These are phyloP conservation scores for Pyrenopolyporus hunteri DNA, from an alignment of 495 filamentous ascomycete genomes.

Conservation along the genomic window DNA sequence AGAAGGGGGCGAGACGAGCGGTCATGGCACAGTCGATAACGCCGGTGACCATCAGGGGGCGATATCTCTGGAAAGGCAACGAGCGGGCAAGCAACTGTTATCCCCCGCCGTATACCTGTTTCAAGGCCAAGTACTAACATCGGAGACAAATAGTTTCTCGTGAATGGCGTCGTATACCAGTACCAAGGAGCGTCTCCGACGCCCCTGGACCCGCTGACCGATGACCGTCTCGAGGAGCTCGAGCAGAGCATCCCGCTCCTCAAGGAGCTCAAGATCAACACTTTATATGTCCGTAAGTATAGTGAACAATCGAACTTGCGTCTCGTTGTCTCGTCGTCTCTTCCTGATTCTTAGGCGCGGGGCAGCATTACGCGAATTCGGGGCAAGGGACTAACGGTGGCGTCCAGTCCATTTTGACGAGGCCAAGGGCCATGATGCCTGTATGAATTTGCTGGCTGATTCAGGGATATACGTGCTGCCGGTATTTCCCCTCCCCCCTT, in stretches of 20 bases:
- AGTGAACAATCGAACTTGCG: neutral
- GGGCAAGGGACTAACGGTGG: neutral
- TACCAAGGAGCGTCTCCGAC: neutral
- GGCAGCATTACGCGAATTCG: neutral
- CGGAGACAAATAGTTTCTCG: slow-evolving; percentile 55
- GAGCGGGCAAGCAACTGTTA: slow-evolving; percentile 17
- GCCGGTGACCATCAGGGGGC: slow-evolving; percentile 24
- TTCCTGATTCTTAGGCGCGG: neutral
- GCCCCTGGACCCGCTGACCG: slow-evolving; percentile 58
- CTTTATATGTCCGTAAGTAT: slow-evolving; percentile 60
- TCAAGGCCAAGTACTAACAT: neutral
- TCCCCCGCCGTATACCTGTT: neutral
- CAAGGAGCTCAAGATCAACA: slow-evolving; percentile 66
- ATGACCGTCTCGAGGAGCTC: slow-evolving; percentile 55
- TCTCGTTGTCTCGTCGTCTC: neutral
- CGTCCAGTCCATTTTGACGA: slow-evolving; percentile 65
- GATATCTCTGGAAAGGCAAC: slow-evolving; percentile 27
- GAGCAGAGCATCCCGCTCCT: slow-evolving; percentile 68
- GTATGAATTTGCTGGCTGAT: slow-evolving; percentile 70
- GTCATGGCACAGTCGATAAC: slow-evolving; percentile 4
- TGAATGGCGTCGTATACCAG: slow-evolving; percentile 74
- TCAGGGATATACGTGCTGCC: slow-evolving; percentile 77
- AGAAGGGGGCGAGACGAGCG: neutral
- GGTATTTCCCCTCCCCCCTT: slow-evolving; percentile 60
- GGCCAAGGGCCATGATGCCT: slow-evolving; percentile 63